Percentiles rank a stretch among this genome's conserved stretches.
Evolutionary conservation across 106 monocot species (phyloP).

Genomic region (Phalaenopsis equestris): DNA sequence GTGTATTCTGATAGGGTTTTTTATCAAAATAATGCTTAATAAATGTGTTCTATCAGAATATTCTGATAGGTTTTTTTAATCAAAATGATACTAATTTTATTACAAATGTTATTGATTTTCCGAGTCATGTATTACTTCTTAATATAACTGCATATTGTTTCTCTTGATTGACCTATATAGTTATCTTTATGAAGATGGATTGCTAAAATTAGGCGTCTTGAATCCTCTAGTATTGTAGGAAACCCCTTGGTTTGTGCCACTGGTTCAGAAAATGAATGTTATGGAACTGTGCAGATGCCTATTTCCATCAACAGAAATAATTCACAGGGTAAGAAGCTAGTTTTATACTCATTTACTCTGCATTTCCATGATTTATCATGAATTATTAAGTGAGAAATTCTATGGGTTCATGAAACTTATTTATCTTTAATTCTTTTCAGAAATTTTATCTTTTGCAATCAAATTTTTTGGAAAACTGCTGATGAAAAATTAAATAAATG

Average conservation of each 20-base stretch:
- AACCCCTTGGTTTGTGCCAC: slow-evolving; percentile 28
- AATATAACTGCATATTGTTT: neutral
- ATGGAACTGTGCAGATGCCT: slow-evolving; percentile 18
- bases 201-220: slow-evolving; percentile 2
- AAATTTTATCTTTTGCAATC: neutral
- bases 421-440: neutral
- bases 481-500: no score
- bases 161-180: neutral
- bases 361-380: neutral
- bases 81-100: no score
- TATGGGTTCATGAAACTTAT: neutral
- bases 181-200: neutral
- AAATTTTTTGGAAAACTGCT: no score
- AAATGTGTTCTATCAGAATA: no score
- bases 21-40: no score
- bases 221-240: slow-evolving; percentile 23
- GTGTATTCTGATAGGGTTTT: no score
- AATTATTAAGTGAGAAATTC: neutral
- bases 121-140: no score
- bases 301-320: slow-evolving; percentile 23
- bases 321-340: slow-evolving; percentile 14
- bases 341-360: neutral
- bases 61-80: no score
- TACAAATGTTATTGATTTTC: no score
- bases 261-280: slow-evolving; percentile 20